Base-by-base conservation (phyloP, 768 basidiomycete genomes). In the Boletus patriciae region DNA sequence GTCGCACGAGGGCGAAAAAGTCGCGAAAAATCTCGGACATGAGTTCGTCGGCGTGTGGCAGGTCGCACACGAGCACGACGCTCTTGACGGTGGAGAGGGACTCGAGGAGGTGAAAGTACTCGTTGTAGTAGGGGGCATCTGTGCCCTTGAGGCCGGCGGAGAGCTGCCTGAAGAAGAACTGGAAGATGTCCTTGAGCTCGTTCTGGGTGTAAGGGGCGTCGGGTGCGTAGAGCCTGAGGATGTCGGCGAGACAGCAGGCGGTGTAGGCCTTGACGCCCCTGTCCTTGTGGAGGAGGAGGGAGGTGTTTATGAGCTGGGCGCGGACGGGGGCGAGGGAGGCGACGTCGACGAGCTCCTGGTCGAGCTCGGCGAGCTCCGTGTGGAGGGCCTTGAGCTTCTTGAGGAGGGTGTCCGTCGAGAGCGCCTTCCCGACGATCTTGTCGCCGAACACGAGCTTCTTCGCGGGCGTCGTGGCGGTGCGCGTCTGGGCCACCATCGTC, bases 31-130 rank as follows among this genome's bases (percentile, higher is more conserved):
- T 83, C 41, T 90, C 86, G 50, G 76, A 70, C 77, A 94, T 85
- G 58, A 97, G 82, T 48, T 93, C 89, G 57, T 98, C 96, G 12
- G 86, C 85, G 36, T 84, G 84, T 4, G 88, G 91, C 15, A 98
- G 82, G 73, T 98, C 96, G 73, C 92, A 94, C 16, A 97, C 86
- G 63, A 98, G 83, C 13, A 94, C 92, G 31, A 97, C 88, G 63
- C 89, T 92, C 81, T 98, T 98, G 67, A 98, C 94, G 34, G 90
- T 90, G 2, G 94, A 91, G 25, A 99, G 79, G 25, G 88, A 92
- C 65, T 98, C 94, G 29, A 98, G 82, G n/a, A 98, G 82, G 67
- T 94, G 93, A 65, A 88, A 96, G 73, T 97, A 98, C 72, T 98
- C 88, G 54, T 87, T 84, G 70, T 93, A 96, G 67, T 94, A 96